Evolutionary conservation across 108 stramenopile genomes (phyloP), one percentile per base, ranked within the genome.

Genomic region (Schizochytrium sp.): DNA sequence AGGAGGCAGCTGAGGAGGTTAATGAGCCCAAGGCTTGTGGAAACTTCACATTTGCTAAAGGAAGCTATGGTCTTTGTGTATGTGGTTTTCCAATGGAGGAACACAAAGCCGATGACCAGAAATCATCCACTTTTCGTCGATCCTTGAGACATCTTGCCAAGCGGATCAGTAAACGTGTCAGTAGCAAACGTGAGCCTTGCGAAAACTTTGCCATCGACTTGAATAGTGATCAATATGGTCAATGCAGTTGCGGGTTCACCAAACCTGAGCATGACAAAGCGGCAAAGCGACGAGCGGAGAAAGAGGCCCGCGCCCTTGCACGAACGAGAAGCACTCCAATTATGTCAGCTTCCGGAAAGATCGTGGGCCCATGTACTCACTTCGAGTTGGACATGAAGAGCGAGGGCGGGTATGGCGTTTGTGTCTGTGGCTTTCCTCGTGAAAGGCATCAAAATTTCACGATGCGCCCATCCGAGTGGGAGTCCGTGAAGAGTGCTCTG

Each of bases 71-170:
- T 2, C 15, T 2, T 47, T 83, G 76, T 3, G 76, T 38, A 28
- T 83, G 76, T 53, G 76, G 76, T 7, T 83, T 83, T 53, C 15
- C 76, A 47, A 83, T 55, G 76, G 53, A 83, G 76, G 76, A 83
- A 53, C 76, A 83, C 40, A n/a, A 40, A 17, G 5, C 12, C 50
- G 76, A 49, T 47, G 76, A 83, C 28, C 28, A 28, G 45, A 55
- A 2, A 55, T 10, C 17, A 53, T 56, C 76, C 17, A 55, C 76
- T 2, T 55, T 83, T 83, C 53, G 50, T 10, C 47, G 53, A 40
- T 83, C 53, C 2, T 13, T 83, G 76, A 17, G 50, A 5, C 28
- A 55, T 28, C 38, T 83, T 2, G 76, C 76, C 15, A 7, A 28
- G 76, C 10, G 76, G 28, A 55, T 83, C 28, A 83, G 76, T 42